Evolutionary conservation across 2,329 filamentous ascomycete genomes (phyloP), one percentile per base, ranked within the genome.

Genomic region (Scopulariopsis brevicaulis): DNA sequence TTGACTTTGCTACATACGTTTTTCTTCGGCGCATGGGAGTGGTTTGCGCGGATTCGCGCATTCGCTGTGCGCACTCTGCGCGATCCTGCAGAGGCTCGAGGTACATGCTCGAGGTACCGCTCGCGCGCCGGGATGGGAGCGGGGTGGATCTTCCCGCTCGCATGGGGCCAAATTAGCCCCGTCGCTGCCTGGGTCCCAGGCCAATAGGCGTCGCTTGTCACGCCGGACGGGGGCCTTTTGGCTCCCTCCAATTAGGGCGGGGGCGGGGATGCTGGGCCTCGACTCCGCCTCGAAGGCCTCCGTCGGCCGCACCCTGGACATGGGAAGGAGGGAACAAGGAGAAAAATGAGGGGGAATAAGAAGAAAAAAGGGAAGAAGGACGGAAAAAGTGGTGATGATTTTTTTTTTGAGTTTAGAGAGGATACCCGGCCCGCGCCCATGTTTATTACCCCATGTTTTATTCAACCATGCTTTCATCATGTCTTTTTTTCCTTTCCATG

Each of bases 391-490:
- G 22, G 34, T 32, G 28, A 32, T 32, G 28, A 32, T 32, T 32
- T 8, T 32, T 8, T 32, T 32, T 32, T 32, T 8, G 28, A 32
- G 28, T 32, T 32, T 32, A 28, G 46, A 32, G 37, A 40, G 35
- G n/a, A 56, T 56, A 56, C 50, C 55, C 55, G 55, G 55, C 55
- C 28, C 55, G 55, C 55, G 55, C 55, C 55, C 37, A 56, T 48
- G 24, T 56, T 56, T 25, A 48, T 32, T n/a, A 37, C 25, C 43
- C 22, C 18, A 18, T n/a, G 14, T 40, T 22, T 56, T 48, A 48
- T 11, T n/a, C 18, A 14, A 25, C 12, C 24, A 15, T n/a, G 18
- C n/a, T 46, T n/a, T 46, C 22, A 24, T 52, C 14, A 24, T 25
- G 4, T 52, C 34, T 35, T 14, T 34, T 43, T 20, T 43, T 24